A percentile compares a stretch with the other conserved stretches of the same genome.
phyloP scores from a whole-genome alignment of 495 filamentous ascomycete genomes.

The Immersiella caudata region DNA sequence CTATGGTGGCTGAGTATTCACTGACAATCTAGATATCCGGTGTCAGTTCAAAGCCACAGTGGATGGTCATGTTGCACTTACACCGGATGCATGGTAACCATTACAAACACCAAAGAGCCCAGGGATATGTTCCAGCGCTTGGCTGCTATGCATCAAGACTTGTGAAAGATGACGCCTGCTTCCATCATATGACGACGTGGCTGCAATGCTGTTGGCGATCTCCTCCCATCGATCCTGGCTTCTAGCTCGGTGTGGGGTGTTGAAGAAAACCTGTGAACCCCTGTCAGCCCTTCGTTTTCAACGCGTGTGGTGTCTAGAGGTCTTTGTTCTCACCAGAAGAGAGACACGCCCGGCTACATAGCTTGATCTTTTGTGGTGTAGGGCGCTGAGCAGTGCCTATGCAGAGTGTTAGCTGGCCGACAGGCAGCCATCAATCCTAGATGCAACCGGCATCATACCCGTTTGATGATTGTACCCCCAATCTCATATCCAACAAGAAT shows the following conservation, averaged over 20 bases:
- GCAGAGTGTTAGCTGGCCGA: not conserved
- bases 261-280: not conserved
- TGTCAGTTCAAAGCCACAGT: not conserved
- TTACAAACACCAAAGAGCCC: not conserved
- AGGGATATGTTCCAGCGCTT: not conserved
- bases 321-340: not conserved
- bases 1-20: not conserved
- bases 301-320: not conserved
- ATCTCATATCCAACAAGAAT: slow-evolving; percentile 3
- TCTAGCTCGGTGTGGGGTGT: not conserved
- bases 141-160: not conserved
- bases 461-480: slow-evolving; percentile 9
- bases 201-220: not conserved
- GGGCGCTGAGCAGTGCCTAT: not conserved
- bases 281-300: not conserved
- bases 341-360: not conserved
- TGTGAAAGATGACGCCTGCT: not conserved
- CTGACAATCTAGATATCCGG: not conserved
- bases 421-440: not conserved
- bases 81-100: not conserved
- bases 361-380: not conserved
- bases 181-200: not conserved
- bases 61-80: not conserved
- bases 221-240: not conserved
- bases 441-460: not conserved